Percentiles rank a stretch among this genome's conserved stretches.
phyloP scores from a whole-genome alignment of 2,329 filamentous ascomycete species.

The Talaromyces piceae region DNA sequence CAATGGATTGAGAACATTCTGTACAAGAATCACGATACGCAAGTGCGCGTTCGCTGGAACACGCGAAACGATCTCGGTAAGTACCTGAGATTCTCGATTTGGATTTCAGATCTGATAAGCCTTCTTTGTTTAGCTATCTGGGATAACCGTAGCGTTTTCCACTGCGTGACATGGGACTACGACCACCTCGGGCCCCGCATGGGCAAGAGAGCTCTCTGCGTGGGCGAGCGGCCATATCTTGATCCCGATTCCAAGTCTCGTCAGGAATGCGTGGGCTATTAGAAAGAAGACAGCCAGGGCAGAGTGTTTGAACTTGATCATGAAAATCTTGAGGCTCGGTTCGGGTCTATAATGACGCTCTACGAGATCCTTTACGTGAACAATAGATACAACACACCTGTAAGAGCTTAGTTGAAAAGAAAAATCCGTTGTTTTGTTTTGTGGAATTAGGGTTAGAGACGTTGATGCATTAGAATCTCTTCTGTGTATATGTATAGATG shows the following conservation, averaged over 20 bases:
- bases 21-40: not conserved
- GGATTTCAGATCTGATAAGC: not conserved
- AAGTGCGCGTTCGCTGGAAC: not conserved
- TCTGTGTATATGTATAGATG: no score
- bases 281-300: no score
- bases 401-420: no score
- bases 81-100: not conserved
- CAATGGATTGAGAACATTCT: not conserved
- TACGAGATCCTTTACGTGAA: no score
- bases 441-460: no score
- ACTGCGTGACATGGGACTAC: constrained; percentile 1
- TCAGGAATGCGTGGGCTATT: not conserved
- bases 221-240: constrained; percentile 29
- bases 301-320: no score
- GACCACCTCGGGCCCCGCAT: not conserved
- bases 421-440: no score
- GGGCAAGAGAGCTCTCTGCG: constrained; percentile 12
- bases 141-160: constrained; percentile 27
- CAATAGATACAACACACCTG: no score
- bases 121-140: constrained; percentile 20
- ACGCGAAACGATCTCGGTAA: not conserved
- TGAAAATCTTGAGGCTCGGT: no score
- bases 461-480: no score
- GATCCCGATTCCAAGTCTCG: constrained; percentile 21
- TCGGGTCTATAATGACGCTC: no score